Evolutionary conservation across 352 stramenopile genomes (phyloP), one percentile per base, ranked within the genome.

Genomic region (Thraustochytrium striatum): DNA sequence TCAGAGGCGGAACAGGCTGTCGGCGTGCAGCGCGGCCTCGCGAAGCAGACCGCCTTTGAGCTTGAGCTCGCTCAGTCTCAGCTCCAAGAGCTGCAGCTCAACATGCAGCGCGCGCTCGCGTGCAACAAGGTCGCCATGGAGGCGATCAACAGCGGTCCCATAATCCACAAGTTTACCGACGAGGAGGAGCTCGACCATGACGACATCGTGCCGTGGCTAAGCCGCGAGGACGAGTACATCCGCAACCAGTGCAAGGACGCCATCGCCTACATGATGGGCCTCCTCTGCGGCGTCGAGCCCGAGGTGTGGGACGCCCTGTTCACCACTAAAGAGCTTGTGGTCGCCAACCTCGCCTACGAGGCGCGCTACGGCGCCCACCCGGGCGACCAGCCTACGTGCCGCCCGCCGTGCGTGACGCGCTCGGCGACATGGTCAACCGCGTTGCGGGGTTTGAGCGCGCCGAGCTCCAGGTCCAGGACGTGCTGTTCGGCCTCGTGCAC

Each of bases 211-310:
- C 50, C 50, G 68, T 79, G 69, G 69, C 38, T 79, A 3, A 69
- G 47, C 36, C 69, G 69, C 25, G 69, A 79, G 30, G 69, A 79
- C 9, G 69, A 79, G 69, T 62, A 65, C 35, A 79, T 79, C 38
- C 53, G 57, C 39, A 79, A 79, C 55, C 8, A 47, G 28, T 79
- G 69, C 69, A 9, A 35, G 13, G 69, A 21, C 53, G 50, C 52
- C 1, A 3, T 79, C 30, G 47, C 72, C 25, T 55, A 69, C 30
- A 79, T 79, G 69, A 11, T 79, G 21, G 69, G 50, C 25, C 44
- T 79, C 21, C 9, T 79, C 3, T 19, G 21, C 9, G 32, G 55
- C 19, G 33, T 79, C 11, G 47, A 79, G 16, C 47, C 52, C 16
- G 69, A 79, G 21, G 69, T 79, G 3, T 79, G 69, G 69, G 69